Evolutionary conservation across 2,329 filamentous ascomycete species (phyloP), one percentile per base, ranked within the genome.

Genomic region (Blumeria graminis): DNA sequence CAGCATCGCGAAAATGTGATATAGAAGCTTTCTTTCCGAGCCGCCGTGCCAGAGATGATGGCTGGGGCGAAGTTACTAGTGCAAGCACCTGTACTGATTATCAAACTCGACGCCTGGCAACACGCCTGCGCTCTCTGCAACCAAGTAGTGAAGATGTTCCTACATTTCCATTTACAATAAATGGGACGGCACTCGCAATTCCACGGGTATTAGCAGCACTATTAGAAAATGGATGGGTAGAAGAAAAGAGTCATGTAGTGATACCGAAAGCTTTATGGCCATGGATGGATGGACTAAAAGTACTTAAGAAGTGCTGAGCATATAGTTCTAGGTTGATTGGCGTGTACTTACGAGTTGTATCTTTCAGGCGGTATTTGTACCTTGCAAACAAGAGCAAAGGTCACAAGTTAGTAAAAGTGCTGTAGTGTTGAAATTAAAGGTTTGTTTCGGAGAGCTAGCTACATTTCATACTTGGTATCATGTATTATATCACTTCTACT

Each of bases 1-100:
- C 84, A 33, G 92, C 92, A 11, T 76, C 74, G 22, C 77, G 89
- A 59, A 98, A 98, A 69, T 77, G 83, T 61, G 92, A 98, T 67
- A 94, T 98, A 56, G 92, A 98, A 67, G 87, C 86, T 3, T 89
- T 83, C 69, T 96, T 98, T 71, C 92, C 92, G 0, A 89, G 85
- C 43, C 77, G 90, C 4, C 73, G 71, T 55, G 72, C 74, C 32
- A 75, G 73, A 56, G 76, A 82, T 61, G 73, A 77, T 10, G 88
- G 86, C 34, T 98, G 89, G 84, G 92, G 92, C 51, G 92, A 98
- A 70, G 82, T 98, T 55, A 94, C 89, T 0, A 90, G 84, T 46
- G 81, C 87, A 0, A 93, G 86, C 60, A 82, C 90, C 63, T 98
- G 92, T 70, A 92, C 86, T 1, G 92, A 98, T 69, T 98, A 96